phyloP scores from a whole-genome alignment of 495 filamentous ascomycete species.

The Aspergillus sparsus region DNA sequence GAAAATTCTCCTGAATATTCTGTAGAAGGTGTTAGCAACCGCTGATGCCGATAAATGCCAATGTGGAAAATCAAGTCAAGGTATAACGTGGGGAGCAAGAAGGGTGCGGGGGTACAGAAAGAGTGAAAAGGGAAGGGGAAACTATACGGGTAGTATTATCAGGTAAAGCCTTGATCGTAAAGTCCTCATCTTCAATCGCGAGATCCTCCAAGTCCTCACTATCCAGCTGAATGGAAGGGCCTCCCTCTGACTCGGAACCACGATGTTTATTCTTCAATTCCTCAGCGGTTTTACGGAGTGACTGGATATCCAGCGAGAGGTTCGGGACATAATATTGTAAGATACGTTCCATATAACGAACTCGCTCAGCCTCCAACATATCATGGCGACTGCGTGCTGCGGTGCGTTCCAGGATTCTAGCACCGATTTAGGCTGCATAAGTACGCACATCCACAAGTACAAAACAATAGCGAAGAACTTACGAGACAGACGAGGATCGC shows the following conservation, averaged over 20 bases:
- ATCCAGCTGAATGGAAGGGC: constrained; percentile 35
- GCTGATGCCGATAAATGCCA: not conserved
- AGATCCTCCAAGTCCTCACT: constrained; percentile 46
- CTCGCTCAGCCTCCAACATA: constrained; percentile 45
- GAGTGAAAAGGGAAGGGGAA: not conserved
- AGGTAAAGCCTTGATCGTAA: constrained; percentile 49
- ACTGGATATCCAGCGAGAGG: constrained; percentile 47
- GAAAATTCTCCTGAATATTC: constrained; percentile 58
- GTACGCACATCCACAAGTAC: not conserved
- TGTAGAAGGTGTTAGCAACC: constrained; percentile 24
- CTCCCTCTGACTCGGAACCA: constrained; percentile 38
- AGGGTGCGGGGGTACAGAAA: not conserved
- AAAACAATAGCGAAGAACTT: constrained; percentile 20
- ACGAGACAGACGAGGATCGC: constrained; percentile 43
- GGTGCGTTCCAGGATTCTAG: constrained; percentile 40
- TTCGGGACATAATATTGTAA: constrained; percentile 46
- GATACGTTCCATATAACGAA: constrained; percentile 48
- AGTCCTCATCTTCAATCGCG: constrained; percentile 48
- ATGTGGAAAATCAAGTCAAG: not conserved
- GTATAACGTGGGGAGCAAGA: not conserved
- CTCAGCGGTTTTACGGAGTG: constrained; percentile 43
- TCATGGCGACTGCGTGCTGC: constrained; percentile 43
- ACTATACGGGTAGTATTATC: constrained; percentile 50
- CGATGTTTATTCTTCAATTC: constrained; percentile 42
- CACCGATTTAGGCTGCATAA: constrained; percentile 3